Base-by-base conservation (phyloP, 2,329 filamentous ascomycete genomes). In the Colletotrichum chrysophilum region DNA sequence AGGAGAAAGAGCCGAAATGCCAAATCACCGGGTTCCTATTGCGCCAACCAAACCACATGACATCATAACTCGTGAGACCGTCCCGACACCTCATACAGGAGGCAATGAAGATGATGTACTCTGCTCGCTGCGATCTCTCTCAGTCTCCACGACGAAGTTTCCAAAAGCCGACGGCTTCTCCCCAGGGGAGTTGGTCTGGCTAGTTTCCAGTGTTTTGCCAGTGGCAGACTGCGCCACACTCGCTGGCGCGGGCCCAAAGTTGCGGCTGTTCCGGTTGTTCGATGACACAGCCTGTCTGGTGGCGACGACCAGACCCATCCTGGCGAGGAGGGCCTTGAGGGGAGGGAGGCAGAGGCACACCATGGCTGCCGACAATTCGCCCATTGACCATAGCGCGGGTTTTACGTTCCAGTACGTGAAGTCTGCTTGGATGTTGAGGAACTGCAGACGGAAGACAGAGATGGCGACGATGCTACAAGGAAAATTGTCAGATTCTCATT, bases 391-490 rank as follows among this genome's bases (percentile, higher is more conserved):
- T 21, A 74, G 30, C 8, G 79, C 78, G 13, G 81, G 77, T 18
- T 78, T 77, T 18, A 81, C 75, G 73, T 78, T 80, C 21, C 70
- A 55, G 75, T 77, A 79, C 7, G 77, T 78, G 18, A 77, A 70
- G 52, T 80, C 80, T 16, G 71, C 18, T 12, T 58, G 48, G 36
- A 70, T 30, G 16, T 70, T 55, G 12, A 81, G 60, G 56, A 74
- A 80, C 10, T 75, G 70, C 7, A 82, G 74, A 24, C 80, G 78
- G 60, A 80, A 60, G 6, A 79, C 70, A n/a, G 80, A 79, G 38
- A 80, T 79, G 34, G 74, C 76, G n/a, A 79, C 77, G 12, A 78
- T 79, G 12, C 79, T 80, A 34, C 3, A 3, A 28, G n/a, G 8
- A 9, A 32, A 13, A 4, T 7, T 12, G 10, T 14, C 5, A 13